Evolutionary conservation across 23 red algal genomes (phyloP), one percentile per base, ranked within the genome.

Genomic region (Porphyridium purpureum): DNA sequence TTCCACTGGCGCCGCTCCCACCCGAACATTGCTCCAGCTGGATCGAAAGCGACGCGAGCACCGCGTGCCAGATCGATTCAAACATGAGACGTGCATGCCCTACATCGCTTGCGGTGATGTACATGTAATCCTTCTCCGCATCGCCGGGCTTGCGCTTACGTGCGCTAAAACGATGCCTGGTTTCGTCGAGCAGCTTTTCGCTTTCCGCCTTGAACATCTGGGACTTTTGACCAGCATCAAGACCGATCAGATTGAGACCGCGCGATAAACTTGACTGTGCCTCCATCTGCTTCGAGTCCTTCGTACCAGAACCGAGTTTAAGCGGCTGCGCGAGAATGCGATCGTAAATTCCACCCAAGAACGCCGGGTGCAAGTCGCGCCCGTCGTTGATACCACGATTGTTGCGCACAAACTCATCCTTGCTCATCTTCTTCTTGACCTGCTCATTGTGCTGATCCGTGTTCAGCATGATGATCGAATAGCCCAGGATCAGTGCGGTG

Each of bases 301-400:
- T 67, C 60, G 62, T 61, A 1, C 48, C 58, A 20, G 40, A 51
- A 28, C 57, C 33, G 9, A 95, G 68, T 4, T 63, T 44, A 40
- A 95, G 67, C 54, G 84, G 78, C 8, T 82, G 67, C 33, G 54
- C 73, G 3, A 67, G 69, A 55, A 95, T 95, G 21, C 88, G 64
- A 9, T 76, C 61, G 32, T 95, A 95, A 9, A 95, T 38, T 17
- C 55, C 78, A 17, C 57, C 47, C 1, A 95, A 62, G 24, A 95
- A 61, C 30, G 51, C 72, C 19, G 57, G 59, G 21, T 72, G 72
- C 49, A 95, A 55, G 59, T 95, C 88, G 27, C 63, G 78, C 1
- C 88, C 88, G 59, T 95, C 79, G 56, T 95, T 84, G 25, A 95
- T 95, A n/a, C 88, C 88, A 7, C 88, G 59, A 53, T 95, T 95